Base-by-base conservation (phyloP, 1,284 basidiomycete species). In the Porodaedalea pini region DNA sequence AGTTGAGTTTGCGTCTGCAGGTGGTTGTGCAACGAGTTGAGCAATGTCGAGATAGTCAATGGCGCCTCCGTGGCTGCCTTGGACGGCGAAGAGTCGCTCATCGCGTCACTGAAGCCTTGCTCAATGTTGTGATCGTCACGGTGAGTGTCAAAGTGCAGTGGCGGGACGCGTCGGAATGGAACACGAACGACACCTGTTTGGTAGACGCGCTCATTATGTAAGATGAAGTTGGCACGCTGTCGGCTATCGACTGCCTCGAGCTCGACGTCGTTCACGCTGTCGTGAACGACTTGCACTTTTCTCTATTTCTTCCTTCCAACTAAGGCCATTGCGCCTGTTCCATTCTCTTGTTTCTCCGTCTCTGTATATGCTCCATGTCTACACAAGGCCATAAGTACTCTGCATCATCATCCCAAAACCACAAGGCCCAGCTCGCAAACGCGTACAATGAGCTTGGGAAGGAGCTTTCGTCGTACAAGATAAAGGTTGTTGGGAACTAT, bases 361-460 rank as follows among this genome's bases (percentile, higher is more conserved):
- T 61, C 66, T 68, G 67, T 73, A 75, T 63, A 78, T 78, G 75
- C 68, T 64, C 60, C 58, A 80, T 79, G 76, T 71, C 72, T 60
- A 57, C 67, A 32, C 69, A 71, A 57, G 80, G 80, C 64, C 87
- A 89, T 75, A 82, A 80, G 72, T 81, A 82, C 62, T 76, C 83
- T 40, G 76, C 75, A 56, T 89, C 88, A 54, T 73, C 86, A 61
- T 79, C 82, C 47, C 85, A 89, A 73, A 90, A 90, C 70, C 79
- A 86, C 71, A 89, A 86, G 72, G 88, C 88, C 37, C 85, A 94
- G 74, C 90, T 99, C 67, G 88, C 90, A 63, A 90, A 85, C 68
- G 97, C 96, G 58, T 99, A 99, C 76, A 94, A 95, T 73, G 94
- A 97, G 75, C 83, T 99, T 7, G 94, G 94, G 59, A 94, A 89